phyloP scores from a whole-genome alignment of 2,329 filamentous ascomycete genomes.

The Drechslera avenae region DNA sequence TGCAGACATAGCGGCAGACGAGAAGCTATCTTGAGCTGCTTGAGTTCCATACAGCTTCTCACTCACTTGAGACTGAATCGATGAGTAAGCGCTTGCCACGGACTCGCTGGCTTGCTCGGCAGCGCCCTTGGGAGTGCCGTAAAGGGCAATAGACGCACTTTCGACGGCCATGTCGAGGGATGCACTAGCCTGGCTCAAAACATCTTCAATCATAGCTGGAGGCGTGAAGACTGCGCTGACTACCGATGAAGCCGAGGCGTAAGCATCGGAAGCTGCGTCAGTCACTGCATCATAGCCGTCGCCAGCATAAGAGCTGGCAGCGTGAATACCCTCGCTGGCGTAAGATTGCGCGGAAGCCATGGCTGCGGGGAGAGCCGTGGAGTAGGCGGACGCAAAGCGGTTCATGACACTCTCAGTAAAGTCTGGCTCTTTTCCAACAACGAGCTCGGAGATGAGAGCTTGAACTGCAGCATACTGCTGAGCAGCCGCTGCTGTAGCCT shows the following conservation, averaged over 20 bases:
- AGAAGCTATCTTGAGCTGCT: constrained; percentile 59
- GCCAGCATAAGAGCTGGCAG: constrained; percentile 59
- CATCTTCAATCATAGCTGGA: constrained; percentile 62
- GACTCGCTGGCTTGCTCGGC: constrained; percentile 61
- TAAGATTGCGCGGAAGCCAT: constrained; percentile 61
- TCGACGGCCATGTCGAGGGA: constrained; percentile 65
- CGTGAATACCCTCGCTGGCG: constrained; percentile 50
- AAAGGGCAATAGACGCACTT: constrained; percentile 62
- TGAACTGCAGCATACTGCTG: constrained; percentile 73
- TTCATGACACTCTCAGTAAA: constrained; percentile 82
- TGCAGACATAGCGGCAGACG: constrained; percentile 60
- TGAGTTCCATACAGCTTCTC: constrained; percentile 62
- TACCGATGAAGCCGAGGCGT: constrained; percentile 54
- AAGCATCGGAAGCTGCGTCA: constrained; percentile 58
- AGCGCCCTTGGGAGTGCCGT: constrained; percentile 61
- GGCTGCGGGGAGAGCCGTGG: constrained; percentile 65
- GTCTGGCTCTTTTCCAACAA: constrained; percentile 76
- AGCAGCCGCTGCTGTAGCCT: constrained; percentile 64
- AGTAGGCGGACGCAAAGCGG: constrained; percentile 73
- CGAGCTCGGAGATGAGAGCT: constrained; percentile 74
- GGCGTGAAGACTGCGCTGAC: constrained; percentile 60
- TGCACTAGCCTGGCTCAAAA: constrained; percentile 61
- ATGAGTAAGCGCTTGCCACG: constrained; percentile 59
- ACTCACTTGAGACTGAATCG: constrained; percentile 56
- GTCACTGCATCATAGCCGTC: constrained; percentile 54